Evolutionary conservation across 129 eudicot genomes (phyloP).

Genomic region (Artemisia tridentata): DNA sequence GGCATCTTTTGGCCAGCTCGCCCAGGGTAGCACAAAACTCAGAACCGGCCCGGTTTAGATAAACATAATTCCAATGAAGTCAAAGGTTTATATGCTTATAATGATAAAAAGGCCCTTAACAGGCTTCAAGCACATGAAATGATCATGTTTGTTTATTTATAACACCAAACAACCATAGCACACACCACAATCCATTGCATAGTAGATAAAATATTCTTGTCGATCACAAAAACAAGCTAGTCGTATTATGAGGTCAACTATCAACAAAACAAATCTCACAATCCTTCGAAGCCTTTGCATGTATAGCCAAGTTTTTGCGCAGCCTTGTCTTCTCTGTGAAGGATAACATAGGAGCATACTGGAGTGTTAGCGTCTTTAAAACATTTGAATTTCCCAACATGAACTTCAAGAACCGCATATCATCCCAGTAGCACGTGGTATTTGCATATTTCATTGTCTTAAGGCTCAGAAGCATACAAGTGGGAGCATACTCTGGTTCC

Average conservation of each 20-base stretch:
- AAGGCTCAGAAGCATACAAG: slow-evolving; percentile 11
- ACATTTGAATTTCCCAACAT: background rate
- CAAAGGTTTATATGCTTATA: no score
- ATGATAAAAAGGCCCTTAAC: no score
- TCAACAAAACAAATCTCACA: background rate
- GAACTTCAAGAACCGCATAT: slow-evolving; percentile 10
- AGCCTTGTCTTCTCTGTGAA: background rate
- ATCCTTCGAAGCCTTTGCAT: background rate
- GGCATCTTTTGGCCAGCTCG: no score
- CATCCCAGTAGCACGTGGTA: background rate
- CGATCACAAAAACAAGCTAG: no score
- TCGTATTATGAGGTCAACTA: background rate
- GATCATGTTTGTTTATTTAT: no score
- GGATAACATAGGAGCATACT: background rate
- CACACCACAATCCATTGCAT: no score
- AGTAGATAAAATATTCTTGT: no score
- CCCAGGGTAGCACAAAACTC: no score
- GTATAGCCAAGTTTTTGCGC: background rate
- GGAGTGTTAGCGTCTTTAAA: slow-evolving; percentile 1
- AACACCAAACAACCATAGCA: no score
- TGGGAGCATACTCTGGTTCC: slow-evolving; percentile 9
- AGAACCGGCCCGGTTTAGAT: no score
- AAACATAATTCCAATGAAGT: no score
- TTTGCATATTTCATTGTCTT: slow-evolving; percentile 6
- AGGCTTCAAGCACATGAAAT: no score